phyloP scores from a whole-genome alignment of 1,284 basidiomycete genomes.

The Tremellales sp. region DNA sequence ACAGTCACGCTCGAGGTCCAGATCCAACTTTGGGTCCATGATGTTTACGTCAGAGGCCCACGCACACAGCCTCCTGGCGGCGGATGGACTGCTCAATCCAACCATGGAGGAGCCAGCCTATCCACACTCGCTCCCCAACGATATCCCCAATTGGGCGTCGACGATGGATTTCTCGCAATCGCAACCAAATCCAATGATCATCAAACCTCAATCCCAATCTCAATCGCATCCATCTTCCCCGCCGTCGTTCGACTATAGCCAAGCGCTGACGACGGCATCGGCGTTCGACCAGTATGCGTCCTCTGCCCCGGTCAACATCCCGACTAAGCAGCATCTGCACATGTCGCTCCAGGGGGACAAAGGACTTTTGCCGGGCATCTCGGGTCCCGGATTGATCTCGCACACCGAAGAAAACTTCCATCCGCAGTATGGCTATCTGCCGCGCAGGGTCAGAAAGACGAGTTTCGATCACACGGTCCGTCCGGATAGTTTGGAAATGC shows the following conservation, averaged over 20 bases:
- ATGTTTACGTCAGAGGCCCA: constrained; percentile 41
- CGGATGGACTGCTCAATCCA: constrained; percentile 15
- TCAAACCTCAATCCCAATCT: too few species aligned
- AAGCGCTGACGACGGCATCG: constrained; percentile 20
- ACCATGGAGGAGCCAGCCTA: too few species aligned
- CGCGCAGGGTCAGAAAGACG: constrained; percentile 77
- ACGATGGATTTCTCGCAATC: too few species aligned
- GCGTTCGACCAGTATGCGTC: constrained; percentile 23
- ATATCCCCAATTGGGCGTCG: too few species aligned
- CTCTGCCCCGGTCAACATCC: constrained; percentile 20
- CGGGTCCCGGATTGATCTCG: constrained; percentile 42
- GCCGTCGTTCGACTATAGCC: constrained; percentile 16
- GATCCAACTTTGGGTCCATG: constrained; percentile 52
- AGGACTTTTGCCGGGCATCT: constrained; percentile 40
- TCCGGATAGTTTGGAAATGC: constrained; percentile 9
- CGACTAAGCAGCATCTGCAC: constrained; percentile 14
- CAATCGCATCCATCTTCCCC: too few species aligned
- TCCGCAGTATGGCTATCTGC: constrained; percentile 59
- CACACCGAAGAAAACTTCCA: constrained; percentile 47
- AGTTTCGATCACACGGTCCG: constrained; percentile 83
- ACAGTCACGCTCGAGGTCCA: constrained; percentile 49
- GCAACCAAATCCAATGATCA: too few species aligned
- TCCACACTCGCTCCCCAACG: too few species aligned
- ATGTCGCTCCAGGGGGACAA: constrained; percentile 13
- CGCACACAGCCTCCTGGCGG: constrained; percentile 50